Evolutionary conservation across 805 yeast genomes (phyloP).

Genomic region (Candida orba): DNA sequence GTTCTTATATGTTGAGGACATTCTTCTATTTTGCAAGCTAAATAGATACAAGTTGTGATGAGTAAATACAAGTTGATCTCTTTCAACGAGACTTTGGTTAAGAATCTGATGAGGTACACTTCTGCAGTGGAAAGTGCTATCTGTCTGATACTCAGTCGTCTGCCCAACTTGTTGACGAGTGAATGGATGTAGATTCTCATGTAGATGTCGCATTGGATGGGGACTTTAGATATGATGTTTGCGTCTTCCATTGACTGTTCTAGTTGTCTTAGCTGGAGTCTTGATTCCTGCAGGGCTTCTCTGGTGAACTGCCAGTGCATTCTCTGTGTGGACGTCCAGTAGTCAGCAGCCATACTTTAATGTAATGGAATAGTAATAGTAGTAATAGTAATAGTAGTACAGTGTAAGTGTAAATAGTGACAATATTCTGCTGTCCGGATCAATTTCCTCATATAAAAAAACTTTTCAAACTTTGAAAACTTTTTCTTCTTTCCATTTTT

Average conservation of each 20-base stretch:
- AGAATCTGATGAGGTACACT: slow-evolving; percentile 71
- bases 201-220: slow-evolving; percentile 37
- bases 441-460: not conserved
- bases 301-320: slow-evolving; percentile 74
- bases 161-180: slow-evolving; percentile 66
- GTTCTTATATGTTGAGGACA: slow-evolving; percentile 90
- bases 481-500: not conserved
- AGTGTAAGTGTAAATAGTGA: no score
- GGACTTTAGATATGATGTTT: slow-evolving; percentile 33
- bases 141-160: slow-evolving; percentile 72
- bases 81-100: slow-evolving; percentile 61
- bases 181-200: slow-evolving; percentile 76
- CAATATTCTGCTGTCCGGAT: not conserved
- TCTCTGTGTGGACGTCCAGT: slow-evolving; percentile 82
- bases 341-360: slow-evolving; percentile 62
- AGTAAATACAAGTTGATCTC: slow-evolving; percentile 79
- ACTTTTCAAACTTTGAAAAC: not conserved
- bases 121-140: slow-evolving; percentile 86
- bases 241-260: slow-evolving; percentile 34
- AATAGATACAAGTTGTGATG: slow-evolving; percentile 77
- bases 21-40: slow-evolving; percentile 92
- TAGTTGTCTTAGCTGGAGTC: slow-evolving; percentile 33
- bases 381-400: no score
- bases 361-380: not conserved
- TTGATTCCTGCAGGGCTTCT: slow-evolving; percentile 42